Conservation (phyloP, 1,284 basidiomycete species). For the Grifola frondosa region DNA sequence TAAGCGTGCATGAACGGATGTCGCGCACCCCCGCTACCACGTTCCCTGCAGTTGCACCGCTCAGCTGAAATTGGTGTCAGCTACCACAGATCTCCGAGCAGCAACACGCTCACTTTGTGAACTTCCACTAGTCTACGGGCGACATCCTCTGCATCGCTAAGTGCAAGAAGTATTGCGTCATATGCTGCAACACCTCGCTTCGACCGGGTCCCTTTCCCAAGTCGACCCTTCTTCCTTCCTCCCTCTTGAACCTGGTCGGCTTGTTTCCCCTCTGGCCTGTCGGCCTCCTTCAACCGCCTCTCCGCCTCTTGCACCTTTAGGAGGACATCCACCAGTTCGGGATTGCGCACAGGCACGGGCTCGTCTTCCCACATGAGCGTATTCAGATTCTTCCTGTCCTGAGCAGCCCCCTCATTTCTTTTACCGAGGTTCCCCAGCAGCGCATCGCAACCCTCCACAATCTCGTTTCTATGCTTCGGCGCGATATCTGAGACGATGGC, state of each 20-base stretch:
- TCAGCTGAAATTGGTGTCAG: slow-evolving; percentile 35
- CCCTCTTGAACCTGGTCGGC: slow-evolving; percentile 24
- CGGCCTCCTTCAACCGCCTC: slow-evolving; percentile 42
- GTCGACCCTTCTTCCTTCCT: slow-evolving; percentile 40
- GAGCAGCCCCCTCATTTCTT: slow-evolving; percentile 38
- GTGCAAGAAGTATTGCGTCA: slow-evolving; percentile 76
- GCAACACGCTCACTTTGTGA: slow-evolving; percentile 57
- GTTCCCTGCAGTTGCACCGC: slow-evolving; percentile 37
- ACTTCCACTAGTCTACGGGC: slow-evolving; percentile 77
- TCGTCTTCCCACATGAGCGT: slow-evolving; percentile 80
- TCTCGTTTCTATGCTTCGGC: slow-evolving; percentile 54
- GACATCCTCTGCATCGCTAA: slow-evolving; percentile 87
- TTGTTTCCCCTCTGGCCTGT: slow-evolving; percentile 26
- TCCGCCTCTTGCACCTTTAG: slow-evolving; percentile 83
- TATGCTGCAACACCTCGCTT: slow-evolving; percentile 79
- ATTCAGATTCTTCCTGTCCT: slow-evolving; percentile 30
- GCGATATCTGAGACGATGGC: slow-evolving; percentile 75
- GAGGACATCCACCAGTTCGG: slow-evolving; percentile 89
- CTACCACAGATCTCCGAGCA: neutral
- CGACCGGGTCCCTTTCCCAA: slow-evolving; percentile 45
- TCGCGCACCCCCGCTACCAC: slow-evolving; percentile 56
- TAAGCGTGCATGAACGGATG: slow-evolving; percentile 82
- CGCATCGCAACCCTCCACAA: slow-evolving; percentile 66
- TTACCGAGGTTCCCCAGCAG: slow-evolving; percentile 53
- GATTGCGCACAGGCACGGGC: slow-evolving; percentile 83